These are phyloP conservation scores for Ganoderma sinense DNA, from an alignment of 1,284 basidiomycete genomes.

Conservation along the genomic window DNA sequence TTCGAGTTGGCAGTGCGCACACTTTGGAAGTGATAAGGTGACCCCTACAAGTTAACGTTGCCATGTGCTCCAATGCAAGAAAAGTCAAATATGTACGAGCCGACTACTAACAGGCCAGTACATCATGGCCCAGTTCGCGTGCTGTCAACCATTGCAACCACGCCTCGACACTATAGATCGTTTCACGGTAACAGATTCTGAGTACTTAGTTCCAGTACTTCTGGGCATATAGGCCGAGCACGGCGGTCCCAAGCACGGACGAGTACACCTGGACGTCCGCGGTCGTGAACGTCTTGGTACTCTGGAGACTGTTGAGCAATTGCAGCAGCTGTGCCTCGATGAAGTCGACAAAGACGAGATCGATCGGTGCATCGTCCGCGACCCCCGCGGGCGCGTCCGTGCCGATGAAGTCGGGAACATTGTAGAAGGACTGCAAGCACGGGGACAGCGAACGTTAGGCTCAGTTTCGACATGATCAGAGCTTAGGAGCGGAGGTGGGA, in stretches of 20 bases:
- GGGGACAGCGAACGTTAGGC: not conserved
- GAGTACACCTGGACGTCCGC: conserved; percentile 62
- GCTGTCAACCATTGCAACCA: too few species aligned
- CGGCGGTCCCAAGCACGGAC: conserved; percentile 54
- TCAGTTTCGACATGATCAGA: not conserved
- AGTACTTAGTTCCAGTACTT: conserved; percentile 59
- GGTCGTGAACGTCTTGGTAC: conserved; percentile 53
- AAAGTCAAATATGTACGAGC: too few species aligned
- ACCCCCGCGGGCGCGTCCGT: conserved; percentile 58
- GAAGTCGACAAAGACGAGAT: conserved; percentile 77
- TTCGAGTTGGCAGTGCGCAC: too few species aligned
- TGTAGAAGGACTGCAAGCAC: conserved; percentile 50
- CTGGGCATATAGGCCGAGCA: conserved; percentile 70
- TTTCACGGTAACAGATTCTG: not conserved
- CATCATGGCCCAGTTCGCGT: too few species aligned
- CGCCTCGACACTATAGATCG: not conserved
- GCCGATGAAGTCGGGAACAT: conserved; percentile 62
- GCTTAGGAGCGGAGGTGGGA: not conserved
- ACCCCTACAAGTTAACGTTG: too few species aligned
- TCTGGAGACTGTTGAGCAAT: conserved; percentile 64
- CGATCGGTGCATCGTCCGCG: conserved; percentile 59
- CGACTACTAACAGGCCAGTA: too few species aligned
- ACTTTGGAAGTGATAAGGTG: too few species aligned
- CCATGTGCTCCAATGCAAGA: too few species aligned
- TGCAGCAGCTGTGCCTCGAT: conserved; percentile 59